Conservation (phyloP, 352 stramenopile species). For the Phytophthora macrochlamydospora region DNA sequence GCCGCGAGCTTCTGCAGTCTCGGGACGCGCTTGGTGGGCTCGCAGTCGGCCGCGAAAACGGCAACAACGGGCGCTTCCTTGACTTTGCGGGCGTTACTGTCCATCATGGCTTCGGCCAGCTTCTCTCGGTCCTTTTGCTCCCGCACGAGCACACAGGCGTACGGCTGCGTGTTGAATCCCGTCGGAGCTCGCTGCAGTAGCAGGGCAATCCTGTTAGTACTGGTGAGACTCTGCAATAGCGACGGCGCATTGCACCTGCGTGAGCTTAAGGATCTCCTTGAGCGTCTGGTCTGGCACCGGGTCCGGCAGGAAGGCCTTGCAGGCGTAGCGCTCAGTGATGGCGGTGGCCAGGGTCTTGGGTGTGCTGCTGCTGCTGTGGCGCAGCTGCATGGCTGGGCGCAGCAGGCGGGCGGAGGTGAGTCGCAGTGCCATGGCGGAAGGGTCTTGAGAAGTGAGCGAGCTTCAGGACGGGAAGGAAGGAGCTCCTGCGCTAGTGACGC, state of each 20-base stretch:
- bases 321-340: constrained; percentile 42
- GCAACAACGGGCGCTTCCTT: constrained; percentile 78
- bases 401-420: constrained; percentile 5
- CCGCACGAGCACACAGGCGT: constrained; percentile 77
- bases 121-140: constrained; percentile 70
- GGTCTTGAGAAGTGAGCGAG: neutral
- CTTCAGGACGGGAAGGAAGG: neutral
- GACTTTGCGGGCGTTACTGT: constrained; percentile 72
- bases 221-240: neutral
- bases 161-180: constrained; percentile 86
- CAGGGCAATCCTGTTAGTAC: no score
- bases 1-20: constrained; percentile 72
- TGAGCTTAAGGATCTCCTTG: constrained; percentile 65
- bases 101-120: constrained; percentile 80
- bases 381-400: neutral
- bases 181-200: constrained; percentile 59
- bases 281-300: constrained; percentile 62
- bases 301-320: constrained; percentile 49
- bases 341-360: constrained; percentile 18
- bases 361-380: constrained; percentile 12
- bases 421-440: constrained; percentile 7
- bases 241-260: constrained; percentile 38
- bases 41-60: constrained; percentile 79
- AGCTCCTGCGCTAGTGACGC: neutral
- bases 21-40: constrained; percentile 75